Evolutionary conservation across 1,284 basidiomycete genomes (phyloP).

Genomic region (Pholiota adiposa): DNA sequence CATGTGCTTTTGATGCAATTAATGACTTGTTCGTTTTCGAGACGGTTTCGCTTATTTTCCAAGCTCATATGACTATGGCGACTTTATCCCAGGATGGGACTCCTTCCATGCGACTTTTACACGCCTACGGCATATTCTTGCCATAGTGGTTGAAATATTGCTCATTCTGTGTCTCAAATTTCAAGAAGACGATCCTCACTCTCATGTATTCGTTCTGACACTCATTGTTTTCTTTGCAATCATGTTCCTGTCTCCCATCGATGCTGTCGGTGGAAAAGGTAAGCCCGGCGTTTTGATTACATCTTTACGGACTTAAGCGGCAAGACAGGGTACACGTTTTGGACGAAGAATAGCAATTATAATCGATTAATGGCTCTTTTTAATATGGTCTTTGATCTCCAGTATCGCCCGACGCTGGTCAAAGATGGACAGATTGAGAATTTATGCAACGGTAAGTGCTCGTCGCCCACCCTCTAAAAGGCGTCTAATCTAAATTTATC

Average conservation of each 20-base stretch:
- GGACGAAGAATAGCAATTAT: conserved; percentile 41
- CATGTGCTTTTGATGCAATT: background rate
- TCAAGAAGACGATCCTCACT: conserved; percentile 27
- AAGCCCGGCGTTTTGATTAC: conserved; percentile 7
- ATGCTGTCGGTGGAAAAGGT: conserved; percentile 39
- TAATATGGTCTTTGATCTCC: conserved; percentile 37
- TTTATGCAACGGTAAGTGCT: conserved; percentile 32
- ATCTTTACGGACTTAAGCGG: background rate
- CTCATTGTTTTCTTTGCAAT: conserved; percentile 31
- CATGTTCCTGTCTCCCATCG: conserved; percentile 34
- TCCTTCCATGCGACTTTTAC: conserved; percentile 30
- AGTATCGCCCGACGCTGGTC: conserved; percentile 39
- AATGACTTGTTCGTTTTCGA: background rate
- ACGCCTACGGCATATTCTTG: conserved; percentile 29
- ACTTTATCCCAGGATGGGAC: conserved; percentile 39
- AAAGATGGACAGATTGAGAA: conserved; percentile 38
- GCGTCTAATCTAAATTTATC: background rate
- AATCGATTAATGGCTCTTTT: conserved; percentile 40
- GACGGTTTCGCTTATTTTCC: conserved; percentile 20
- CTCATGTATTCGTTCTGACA: conserved; percentile 30
- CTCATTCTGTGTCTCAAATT: conserved; percentile 31
- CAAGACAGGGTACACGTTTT: conserved; percentile 43
- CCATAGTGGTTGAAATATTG: conserved; percentile 32
- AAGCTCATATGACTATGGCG: conserved; percentile 30
- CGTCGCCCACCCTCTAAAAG: background rate